Conservation (phyloP, 2,329 filamentous ascomycete genomes). For the Colletotrichum camelliae region DNA sequence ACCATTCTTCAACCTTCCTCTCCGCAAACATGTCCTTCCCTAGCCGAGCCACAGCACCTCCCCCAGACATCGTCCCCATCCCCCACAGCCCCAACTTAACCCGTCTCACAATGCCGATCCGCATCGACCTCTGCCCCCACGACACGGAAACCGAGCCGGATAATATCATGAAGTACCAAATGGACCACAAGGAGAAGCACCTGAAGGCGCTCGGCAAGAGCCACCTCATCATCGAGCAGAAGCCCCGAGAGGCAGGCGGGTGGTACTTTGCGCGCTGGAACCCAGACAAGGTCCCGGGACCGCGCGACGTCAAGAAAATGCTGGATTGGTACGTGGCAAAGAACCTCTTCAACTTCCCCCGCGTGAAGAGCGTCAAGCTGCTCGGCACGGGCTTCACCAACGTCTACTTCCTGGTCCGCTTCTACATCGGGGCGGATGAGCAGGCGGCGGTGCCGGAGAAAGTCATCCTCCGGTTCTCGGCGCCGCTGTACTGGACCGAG, state of each 20-base stretch:
- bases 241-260: not conserved
- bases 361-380: not conserved
- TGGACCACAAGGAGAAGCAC: not conserved
- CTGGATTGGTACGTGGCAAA: not conserved
- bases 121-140: not conserved
- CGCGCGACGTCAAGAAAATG: not conserved
- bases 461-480: constrained; percentile 1
- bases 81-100: fast-evolving
- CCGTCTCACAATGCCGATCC: not conserved
- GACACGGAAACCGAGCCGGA: not conserved
- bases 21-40: no score
- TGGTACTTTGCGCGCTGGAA: not conserved
- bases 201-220: not conserved
- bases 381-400: not conserved
- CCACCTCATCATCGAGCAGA: not conserved
- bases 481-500: constrained; percentile 8
- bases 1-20: no score
- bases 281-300: not conserved
- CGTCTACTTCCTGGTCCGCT: not conserved
- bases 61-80: not conserved
- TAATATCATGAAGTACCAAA: not conserved
- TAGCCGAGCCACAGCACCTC: not conserved
- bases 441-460: not conserved
- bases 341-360: not conserved
- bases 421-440: not conserved